These are phyloP conservation scores for Suhomyces xylopsoci DNA, from an alignment of 805 yeast genomes.

Conservation along the genomic window DNA sequence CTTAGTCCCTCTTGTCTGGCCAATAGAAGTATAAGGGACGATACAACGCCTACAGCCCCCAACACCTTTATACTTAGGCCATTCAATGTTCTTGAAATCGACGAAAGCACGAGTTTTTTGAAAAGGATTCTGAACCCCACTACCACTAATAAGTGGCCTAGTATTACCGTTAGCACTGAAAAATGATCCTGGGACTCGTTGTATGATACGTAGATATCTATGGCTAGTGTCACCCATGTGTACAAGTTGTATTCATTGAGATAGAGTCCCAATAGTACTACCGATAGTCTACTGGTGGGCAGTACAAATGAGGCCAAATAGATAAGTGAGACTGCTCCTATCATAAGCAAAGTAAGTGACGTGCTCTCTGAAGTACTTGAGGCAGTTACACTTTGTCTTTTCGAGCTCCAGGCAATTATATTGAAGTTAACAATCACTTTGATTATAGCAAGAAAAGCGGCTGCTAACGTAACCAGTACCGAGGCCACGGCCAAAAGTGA, in stretches of 20 bases:
- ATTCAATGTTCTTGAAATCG: conserved; percentile 8
- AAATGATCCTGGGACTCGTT: conserved; percentile 6
- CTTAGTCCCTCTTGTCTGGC: conserved; percentile 7
- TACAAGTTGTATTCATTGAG: conserved; percentile 28
- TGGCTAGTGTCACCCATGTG: conserved; percentile 25
- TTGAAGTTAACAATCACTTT: conserved; percentile 14
- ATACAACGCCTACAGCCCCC: background rate
- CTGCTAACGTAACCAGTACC: conserved; percentile 21
- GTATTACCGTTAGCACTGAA: conserved; percentile 6
- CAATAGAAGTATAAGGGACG: conserved; percentile 4
- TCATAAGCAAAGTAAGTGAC: conserved; percentile 10
- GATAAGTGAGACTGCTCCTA: conserved; percentile 19
- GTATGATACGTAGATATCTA: conserved; percentile 20
- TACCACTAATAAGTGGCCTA: conserved; percentile 19
- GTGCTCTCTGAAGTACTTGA: background rate
- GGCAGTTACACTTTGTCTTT: background rate
- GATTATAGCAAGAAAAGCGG: conserved; percentile 15
- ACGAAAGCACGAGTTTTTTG: conserved; percentile 7
- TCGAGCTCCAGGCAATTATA: conserved; percentile 7
- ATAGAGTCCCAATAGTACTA: conserved; percentile 28
- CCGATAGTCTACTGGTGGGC: conserved; percentile 23
- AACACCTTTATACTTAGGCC: conserved; percentile 3
- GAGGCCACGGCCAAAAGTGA: conserved; percentile 6
- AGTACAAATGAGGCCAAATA: conserved; percentile 22
- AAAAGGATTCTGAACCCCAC: conserved; percentile 12